These are phyloP conservation scores for Umbelopsis sp. DNA, from an alignment of 192 early-diverging fungal genomes.

Conservation along the genomic window DNA sequence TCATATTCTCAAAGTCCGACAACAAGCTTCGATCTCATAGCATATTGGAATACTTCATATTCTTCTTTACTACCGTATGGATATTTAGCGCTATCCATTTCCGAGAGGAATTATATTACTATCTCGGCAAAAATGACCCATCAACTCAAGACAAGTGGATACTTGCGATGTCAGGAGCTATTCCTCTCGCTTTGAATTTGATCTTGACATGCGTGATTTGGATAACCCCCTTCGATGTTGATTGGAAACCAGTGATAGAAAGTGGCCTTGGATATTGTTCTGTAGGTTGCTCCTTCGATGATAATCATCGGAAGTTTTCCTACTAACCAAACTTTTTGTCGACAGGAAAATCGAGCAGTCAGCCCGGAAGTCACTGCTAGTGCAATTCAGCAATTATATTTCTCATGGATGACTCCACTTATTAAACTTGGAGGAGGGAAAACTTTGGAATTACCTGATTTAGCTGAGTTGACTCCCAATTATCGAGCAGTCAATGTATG, in stretches of 20 bases:
- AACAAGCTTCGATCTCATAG: conserved; percentile 12
- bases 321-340: background rate
- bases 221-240: background rate
- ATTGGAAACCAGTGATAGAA: conserved; percentile 3
- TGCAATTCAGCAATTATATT: background rate
- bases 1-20: background rate
- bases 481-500: conserved; percentile 1
- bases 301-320: background rate
- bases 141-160: background rate
- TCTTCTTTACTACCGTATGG: background rate
- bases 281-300: background rate
- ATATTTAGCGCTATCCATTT: background rate
- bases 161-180: background rate
- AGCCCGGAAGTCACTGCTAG: background rate
- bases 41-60: background rate
- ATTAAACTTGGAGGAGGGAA: conserved; percentile 6
- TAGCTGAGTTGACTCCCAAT: background rate
- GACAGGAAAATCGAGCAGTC: background rate
- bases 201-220: background rate
- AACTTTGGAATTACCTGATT: conserved; percentile 4
- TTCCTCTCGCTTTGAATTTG: background rate
- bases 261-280: conserved; percentile 15
- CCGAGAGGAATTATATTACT: background rate
- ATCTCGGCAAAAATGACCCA: background rate
- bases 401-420: conserved; percentile 10